phyloP scores from a whole-genome alignment of 805 yeast genomes.

The Metschnikowia noctiluminum region DNA sequence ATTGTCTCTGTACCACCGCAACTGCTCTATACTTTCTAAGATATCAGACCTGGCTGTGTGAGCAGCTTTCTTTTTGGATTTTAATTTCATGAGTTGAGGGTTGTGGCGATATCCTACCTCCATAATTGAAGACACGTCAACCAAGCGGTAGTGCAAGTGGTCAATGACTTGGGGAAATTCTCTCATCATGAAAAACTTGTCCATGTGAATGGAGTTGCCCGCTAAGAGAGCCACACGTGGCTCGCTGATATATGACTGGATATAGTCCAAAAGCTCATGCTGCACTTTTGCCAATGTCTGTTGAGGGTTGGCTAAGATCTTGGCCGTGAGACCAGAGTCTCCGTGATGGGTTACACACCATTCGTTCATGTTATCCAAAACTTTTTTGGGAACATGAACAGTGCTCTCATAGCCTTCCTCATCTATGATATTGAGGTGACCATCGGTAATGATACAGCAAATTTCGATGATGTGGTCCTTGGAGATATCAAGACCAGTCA shows the following conservation, averaged over 20 bases:
- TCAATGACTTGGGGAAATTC: slow-evolving; percentile 79
- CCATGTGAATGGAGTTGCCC: slow-evolving; percentile 93
- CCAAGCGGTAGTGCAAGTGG: slow-evolving; percentile 65
- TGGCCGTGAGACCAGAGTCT: slow-evolving; percentile 67
- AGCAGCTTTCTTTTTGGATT: slow-evolving; percentile 61
- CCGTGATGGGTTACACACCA: slow-evolving; percentile 91
- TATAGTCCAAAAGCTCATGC: slow-evolving; percentile 57
- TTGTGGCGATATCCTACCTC: slow-evolving; percentile 81
- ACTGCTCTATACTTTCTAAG: slow-evolving; percentile 79
- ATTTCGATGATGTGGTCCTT: slow-evolving; percentile 84
- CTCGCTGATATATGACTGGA: slow-evolving; percentile 51
- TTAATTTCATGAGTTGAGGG: slow-evolving; percentile 50
- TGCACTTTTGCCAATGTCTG: slow-evolving; percentile 63
- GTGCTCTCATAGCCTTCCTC: slow-evolving; percentile 76
- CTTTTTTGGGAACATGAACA: slow-evolving; percentile 59
- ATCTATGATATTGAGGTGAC: slow-evolving; percentile 67
- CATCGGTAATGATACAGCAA: slow-evolving; percentile 87
- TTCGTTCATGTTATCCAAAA: slow-evolving; percentile 71
- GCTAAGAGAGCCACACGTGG: slow-evolving; percentile 68
- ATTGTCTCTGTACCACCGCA: slow-evolving; percentile 70
- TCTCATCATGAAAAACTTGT: slow-evolving; percentile 73
- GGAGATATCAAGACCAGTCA: slow-evolving; percentile 92
- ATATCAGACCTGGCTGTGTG: slow-evolving; percentile 93
- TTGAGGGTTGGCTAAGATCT: slow-evolving; percentile 52
- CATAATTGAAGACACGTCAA: slow-evolving; percentile 85